phyloP scores from a whole-genome alignment of 768 basidiomycete genomes.

The Filobasidium floriforme region DNA sequence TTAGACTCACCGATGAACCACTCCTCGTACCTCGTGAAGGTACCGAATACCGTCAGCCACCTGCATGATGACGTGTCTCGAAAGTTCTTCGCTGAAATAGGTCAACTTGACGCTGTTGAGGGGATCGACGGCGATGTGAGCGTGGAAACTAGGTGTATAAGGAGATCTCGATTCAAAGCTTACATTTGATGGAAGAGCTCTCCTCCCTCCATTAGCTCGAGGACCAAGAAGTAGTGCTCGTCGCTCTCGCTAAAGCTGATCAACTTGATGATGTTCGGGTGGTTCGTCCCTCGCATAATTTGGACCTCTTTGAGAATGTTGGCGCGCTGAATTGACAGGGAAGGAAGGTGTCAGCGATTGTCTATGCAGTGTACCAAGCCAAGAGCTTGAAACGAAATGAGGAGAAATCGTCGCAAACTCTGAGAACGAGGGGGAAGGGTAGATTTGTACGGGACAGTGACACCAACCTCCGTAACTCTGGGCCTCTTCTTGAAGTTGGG shows the following conservation, averaged over 20 bases:
- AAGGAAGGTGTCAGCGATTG: slow-evolving; percentile 2
- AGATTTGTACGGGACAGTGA: slow-evolving; percentile 12
- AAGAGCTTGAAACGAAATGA: not conserved
- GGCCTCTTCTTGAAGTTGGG: slow-evolving; percentile 92
- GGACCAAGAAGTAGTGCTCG: slow-evolving; percentile 87
- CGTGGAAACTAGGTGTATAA: not conserved
- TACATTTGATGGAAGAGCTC: slow-evolving; percentile 92
- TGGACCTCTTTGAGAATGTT: slow-evolving; percentile 99
- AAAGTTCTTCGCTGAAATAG: slow-evolving; percentile 95
- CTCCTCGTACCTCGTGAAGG: slow-evolving; percentile 93
- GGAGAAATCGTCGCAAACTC: slow-evolving; percentile 9
- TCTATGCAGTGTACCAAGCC: not conserved
- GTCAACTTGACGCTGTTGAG: slow-evolving; percentile 70
- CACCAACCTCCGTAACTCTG: slow-evolving; percentile 91
- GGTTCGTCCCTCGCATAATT: slow-evolving; percentile 92
- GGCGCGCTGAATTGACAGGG: slow-evolving; percentile 59
- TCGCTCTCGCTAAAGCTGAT: slow-evolving; percentile 82
- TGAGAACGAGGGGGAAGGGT: not conserved
- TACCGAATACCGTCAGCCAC: slow-evolving; percentile 83
- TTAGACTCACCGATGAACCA: slow-evolving; percentile 69
- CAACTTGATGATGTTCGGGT: slow-evolving; percentile 88
- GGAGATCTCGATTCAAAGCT: not conserved
- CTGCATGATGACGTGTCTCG: slow-evolving; percentile 93
- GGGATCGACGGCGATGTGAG: slow-evolving; percentile 28
- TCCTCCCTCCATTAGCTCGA: slow-evolving; percentile 95